Evolutionary conservation across 2,329 filamentous ascomycete genomes (phyloP).

Genomic region (Furcasterigmium sp.): DNA sequence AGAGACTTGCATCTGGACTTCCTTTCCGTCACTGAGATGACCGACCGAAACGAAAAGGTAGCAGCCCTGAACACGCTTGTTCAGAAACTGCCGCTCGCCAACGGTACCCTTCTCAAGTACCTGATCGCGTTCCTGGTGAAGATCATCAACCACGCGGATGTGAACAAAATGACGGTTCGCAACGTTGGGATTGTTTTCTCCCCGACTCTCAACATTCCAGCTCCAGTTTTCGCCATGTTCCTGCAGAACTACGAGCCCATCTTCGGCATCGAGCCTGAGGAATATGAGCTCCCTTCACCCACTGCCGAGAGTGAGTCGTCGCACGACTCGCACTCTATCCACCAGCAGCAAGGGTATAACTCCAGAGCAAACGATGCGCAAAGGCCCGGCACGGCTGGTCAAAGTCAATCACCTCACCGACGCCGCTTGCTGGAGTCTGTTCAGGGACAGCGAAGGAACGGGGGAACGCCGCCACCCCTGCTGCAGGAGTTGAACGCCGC

Average conservation of each 20-base stretch:
- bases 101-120: slow-evolving; percentile 76
- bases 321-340: slow-evolving; percentile 16
- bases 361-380: neutral
- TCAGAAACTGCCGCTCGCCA: slow-evolving; percentile 72
- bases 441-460: slow-evolving; percentile 25
- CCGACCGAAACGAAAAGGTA: slow-evolving; percentile 71
- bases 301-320: slow-evolving; percentile 22
- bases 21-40: slow-evolving; percentile 74
- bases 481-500: slow-evolving; percentile 21
- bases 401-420: slow-evolving; percentile 45
- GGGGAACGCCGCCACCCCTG: slow-evolving; percentile 44
- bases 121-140: slow-evolving; percentile 84
- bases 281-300: slow-evolving; percentile 51
- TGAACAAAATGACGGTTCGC: slow-evolving; percentile 97
- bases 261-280: slow-evolving; percentile 67
- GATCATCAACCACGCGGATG: slow-evolving; percentile 82
- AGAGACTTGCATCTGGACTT: slow-evolving; percentile 88
- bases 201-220: slow-evolving; percentile 92
- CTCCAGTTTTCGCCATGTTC: slow-evolving; percentile 89
- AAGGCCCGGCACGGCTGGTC: slow-evolving; percentile 44
- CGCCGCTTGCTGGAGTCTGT: slow-evolving; percentile 40
- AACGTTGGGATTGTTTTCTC: slow-evolving; percentile 99
- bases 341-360: slow-evolving; percentile 12
- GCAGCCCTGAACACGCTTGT: slow-evolving; percentile 71
- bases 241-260: slow-evolving; percentile 85